These are phyloP conservation scores for Rutstroemia sp. DNA, from an alignment of 2,329 filamentous ascomycete species.

Conservation along the genomic window DNA sequence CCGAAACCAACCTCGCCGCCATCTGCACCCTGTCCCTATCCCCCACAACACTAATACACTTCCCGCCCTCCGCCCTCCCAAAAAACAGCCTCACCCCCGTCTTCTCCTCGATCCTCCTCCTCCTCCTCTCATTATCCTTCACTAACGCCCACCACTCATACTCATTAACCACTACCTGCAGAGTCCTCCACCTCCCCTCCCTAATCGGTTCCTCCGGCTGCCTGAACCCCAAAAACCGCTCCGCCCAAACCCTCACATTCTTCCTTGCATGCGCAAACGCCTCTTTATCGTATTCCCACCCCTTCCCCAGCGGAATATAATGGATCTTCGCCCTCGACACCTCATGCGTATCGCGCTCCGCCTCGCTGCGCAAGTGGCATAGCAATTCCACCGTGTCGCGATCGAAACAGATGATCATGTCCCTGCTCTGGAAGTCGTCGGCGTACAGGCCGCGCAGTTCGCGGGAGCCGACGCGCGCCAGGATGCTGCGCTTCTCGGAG, in stretches of 20 bases:
- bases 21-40: neutral
- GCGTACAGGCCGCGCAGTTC: neutral
- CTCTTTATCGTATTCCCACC: neutral
- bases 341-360: neutral
- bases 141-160: neutral
- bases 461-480: neutral
- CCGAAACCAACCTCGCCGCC: neutral
- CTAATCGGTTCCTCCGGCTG: neutral
- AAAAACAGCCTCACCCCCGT: neutral
- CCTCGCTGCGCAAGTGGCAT: neutral
- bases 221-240: neutral
- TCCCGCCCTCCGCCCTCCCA: neutral
- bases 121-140: neutral
- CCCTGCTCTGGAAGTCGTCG: neutral
- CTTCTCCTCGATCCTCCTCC: neutral
- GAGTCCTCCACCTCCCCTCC: neutral
- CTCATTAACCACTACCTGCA: neutral
- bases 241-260: neutral
- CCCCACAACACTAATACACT: neutral
- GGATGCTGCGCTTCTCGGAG: neutral
- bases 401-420: neutral
- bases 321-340: neutral
- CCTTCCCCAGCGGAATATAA: neutral
- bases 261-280: neutral
- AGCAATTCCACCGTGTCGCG: neutral